Conservation (phyloP, 2,329 filamentous ascomycete species). For the Hypoxylon sp. region DNA sequence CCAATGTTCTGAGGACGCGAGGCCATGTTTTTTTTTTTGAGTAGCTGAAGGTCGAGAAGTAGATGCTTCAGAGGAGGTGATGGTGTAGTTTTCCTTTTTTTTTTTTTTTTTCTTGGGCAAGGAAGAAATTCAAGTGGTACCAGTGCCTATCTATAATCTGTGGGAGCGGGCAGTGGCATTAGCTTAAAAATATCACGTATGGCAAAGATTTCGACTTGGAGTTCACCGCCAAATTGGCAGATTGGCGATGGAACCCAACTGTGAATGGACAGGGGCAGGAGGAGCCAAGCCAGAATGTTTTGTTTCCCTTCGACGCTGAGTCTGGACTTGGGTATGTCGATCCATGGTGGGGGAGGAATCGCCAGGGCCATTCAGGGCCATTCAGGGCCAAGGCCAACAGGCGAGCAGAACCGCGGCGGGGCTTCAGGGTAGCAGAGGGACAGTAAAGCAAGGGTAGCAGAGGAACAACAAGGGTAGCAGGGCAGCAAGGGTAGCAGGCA, state of each 20-base stretch:
- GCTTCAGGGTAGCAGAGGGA: too few species aligned
- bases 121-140: constrained; percentile 16
- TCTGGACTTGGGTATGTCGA: constrained; percentile 33
- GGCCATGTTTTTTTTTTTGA: constrained; percentile 65
- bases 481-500: neutral
- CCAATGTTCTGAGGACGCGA: constrained; percentile 84
- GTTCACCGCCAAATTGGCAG: constrained; percentile 43
- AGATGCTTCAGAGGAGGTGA: constrained; percentile 9
- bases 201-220: constrained; percentile 34
- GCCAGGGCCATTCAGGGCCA: neutral
- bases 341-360: constrained; percentile 29
- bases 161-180: constrained; percentile 21
- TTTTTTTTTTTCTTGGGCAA: neutral
- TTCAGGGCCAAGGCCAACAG: constrained; percentile 1
- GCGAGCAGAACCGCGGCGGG: too few species aligned
- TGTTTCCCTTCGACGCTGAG: constrained; percentile 21
- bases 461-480: neutral
- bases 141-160: constrained; percentile 25
- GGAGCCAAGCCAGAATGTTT: constrained; percentile 1
- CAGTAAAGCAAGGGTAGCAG: too few species aligned
- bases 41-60: constrained; percentile 11
- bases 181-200: constrained; percentile 28
- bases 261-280: constrained; percentile 23
- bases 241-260: constrained; percentile 39
- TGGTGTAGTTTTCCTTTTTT: neutral